Evolutionary conservation across 768 basidiomycete species (phyloP).

Genomic region (Podaxis mareebaensis): DNA sequence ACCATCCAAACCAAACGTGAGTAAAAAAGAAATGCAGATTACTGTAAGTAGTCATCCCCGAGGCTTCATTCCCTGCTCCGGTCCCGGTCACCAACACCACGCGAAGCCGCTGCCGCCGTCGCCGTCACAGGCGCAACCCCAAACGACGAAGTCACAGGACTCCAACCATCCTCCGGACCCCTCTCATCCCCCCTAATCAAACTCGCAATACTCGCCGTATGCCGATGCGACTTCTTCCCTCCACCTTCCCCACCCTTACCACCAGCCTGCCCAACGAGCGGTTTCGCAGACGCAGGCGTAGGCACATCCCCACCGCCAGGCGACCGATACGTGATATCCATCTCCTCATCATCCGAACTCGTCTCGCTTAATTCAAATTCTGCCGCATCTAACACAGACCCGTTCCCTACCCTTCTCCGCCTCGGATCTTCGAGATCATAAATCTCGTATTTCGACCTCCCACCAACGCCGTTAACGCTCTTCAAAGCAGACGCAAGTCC

Average conservation of each 20-base stretch:
- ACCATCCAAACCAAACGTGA: neutral
- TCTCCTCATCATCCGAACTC: conserved; percentile 66
- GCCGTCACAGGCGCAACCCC: conserved; percentile 39
- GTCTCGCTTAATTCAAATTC: conserved; percentile 59
- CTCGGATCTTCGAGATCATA: conserved; percentile 75
- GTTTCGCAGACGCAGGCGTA: conserved; percentile 26
- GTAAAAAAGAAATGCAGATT: neutral
- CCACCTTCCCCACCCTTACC: conserved; percentile 12
- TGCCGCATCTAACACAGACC: conserved; percentile 36
- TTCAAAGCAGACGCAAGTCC: conserved; percentile 10
- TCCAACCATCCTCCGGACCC: conserved; percentile 80
- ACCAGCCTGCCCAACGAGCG: conserved; percentile 13
- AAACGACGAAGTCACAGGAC: conserved; percentile 63
- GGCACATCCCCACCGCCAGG: conserved; percentile 44
- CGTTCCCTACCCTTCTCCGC: conserved; percentile 26
- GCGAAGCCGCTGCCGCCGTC: neutral
- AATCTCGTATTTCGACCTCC: conserved; percentile 61
- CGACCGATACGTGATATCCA: conserved; percentile 71
- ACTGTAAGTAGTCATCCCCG: neutral
- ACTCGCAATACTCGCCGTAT: conserved; percentile 85
- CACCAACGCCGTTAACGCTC: neutral
- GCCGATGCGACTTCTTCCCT: conserved; percentile 48
- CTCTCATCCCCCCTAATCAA: conserved; percentile 77
- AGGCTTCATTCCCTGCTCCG: neutral
- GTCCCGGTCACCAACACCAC: neutral